phyloP scores from a whole-genome alignment of 2,329 filamentous ascomycete species.

The Huntiella bhutanensis region DNA sequence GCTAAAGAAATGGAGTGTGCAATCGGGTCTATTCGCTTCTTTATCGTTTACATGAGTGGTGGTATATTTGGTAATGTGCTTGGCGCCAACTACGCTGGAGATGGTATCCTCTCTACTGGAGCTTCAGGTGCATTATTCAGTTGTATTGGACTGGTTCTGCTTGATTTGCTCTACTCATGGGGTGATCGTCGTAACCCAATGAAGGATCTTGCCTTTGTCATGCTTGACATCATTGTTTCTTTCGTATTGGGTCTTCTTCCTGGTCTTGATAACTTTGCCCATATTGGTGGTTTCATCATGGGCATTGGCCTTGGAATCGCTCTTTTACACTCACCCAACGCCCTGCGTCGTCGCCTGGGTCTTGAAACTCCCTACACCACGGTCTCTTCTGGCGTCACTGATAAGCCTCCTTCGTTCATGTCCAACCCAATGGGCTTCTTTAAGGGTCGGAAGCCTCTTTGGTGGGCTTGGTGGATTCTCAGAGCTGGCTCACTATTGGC shows the following conservation, averaged over 20 bases:
- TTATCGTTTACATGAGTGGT: conserved; percentile 71
- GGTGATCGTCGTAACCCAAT: conserved; percentile 54
- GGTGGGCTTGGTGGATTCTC: conserved; percentile 96
- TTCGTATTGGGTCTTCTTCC: conserved; percentile 85
- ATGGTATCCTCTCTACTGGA: conserved; percentile 65
- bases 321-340: conserved; percentile 71
- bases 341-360: conserved; percentile 55
- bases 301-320: conserved; percentile 74
- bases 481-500: conserved; percentile 58
- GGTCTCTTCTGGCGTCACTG: conserved; percentile 33
- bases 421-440: conserved; percentile 62
- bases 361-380: conserved; percentile 52
- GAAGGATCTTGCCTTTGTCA: conserved; percentile 72
- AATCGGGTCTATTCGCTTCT: conserved; percentile 76
- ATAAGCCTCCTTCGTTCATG: conserved; percentile 35
- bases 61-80: conserved; percentile 94
- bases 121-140: conserved; percentile 85
- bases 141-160: conserved; percentile 67
- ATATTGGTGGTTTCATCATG: conserved; percentile 91
- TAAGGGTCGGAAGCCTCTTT: conserved; percentile 75
- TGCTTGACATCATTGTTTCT: conserved; percentile 70
- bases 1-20: conserved; percentile 82
- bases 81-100: conserved; percentile 79
- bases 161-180: conserved; percentile 92
- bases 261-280: conserved; percentile 89